phyloP scores from a whole-genome alignment of 768 basidiomycete species.

The Boletus pseudopeckii region DNA sequence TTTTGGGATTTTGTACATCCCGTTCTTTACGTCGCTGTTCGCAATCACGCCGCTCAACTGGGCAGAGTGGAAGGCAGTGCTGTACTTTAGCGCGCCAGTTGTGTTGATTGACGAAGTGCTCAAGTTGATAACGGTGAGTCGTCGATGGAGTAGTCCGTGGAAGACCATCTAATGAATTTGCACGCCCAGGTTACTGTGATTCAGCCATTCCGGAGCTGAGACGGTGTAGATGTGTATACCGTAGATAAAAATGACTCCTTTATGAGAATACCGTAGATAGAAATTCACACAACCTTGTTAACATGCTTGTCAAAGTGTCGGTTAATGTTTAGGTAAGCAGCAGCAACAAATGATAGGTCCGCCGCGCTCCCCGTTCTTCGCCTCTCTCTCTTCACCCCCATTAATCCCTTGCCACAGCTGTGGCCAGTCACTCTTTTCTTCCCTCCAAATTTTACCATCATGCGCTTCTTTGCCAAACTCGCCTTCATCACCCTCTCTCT shows the following conservation, averaged over 20 bases:
- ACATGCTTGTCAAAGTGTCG: background rate
- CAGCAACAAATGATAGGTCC: background rate
- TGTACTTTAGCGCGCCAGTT: conserved; percentile 85
- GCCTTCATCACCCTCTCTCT: conserved; percentile 20
- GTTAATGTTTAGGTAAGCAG: conserved; percentile 8
- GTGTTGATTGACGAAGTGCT: conserved; percentile 86
- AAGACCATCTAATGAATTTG: conserved; percentile 1
- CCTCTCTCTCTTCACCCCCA: background rate
- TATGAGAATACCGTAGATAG: background rate
- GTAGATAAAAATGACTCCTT: background rate
- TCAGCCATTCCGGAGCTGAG: conserved; percentile 50
- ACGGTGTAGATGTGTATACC: conserved; percentile 14
- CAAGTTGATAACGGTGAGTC: conserved; percentile 74
- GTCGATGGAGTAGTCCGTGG: background rate
- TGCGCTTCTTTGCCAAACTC: conserved; percentile 24
- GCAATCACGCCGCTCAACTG: conserved; percentile 93
- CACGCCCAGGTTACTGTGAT: conserved; percentile 48
- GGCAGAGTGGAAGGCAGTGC: conserved; percentile 92
- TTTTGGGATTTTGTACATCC: conserved; percentile 93
- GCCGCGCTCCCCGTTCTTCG: too few relatives aligned
- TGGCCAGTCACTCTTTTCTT: conserved; percentile 24
- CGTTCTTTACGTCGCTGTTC: conserved; percentile 90
- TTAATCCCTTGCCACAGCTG: conserved; percentile 1
- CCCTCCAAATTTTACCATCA: conserved; percentile 1
- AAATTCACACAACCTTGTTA: background rate